phyloP scores from a whole-genome alignment of 1,284 basidiomycete genomes.

The Ustilago shanxiensis region DNA sequence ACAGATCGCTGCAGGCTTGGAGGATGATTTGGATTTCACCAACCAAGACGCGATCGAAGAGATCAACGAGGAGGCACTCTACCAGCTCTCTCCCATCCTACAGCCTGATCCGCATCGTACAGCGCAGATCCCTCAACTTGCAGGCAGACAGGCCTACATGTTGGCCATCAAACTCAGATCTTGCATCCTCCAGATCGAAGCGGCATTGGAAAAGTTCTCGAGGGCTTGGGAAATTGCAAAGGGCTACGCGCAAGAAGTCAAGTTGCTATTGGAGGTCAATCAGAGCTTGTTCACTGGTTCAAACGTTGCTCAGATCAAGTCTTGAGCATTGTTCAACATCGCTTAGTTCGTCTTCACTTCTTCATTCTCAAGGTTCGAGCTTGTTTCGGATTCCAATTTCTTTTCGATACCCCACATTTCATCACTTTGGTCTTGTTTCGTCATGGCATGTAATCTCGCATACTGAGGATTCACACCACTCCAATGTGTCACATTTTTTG shows the following conservation, averaged over 20 bases:
- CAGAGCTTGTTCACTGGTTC: conserved; percentile 35
- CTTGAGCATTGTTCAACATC: conserved; percentile 1
- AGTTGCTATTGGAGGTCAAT: conserved; percentile 46
- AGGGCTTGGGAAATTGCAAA: conserved; percentile 55
- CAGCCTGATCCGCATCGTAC: conserved; percentile 35
- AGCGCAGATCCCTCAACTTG: conserved; percentile 21
- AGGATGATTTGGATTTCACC: conserved; percentile 39
- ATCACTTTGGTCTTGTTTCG: background rate
- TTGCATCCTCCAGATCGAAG: conserved; percentile 48
- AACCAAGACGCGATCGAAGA: conserved; percentile 25
- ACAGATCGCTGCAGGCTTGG: conserved; percentile 41
- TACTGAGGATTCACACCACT: background rate
- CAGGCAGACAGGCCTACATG: conserved; percentile 32
- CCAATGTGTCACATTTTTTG: background rate
- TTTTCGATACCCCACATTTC: conserved; percentile 9
- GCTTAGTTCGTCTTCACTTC: background rate
- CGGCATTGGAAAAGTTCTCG: conserved; percentile 43
- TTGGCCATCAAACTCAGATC: conserved; percentile 37
- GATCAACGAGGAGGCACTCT: conserved; percentile 22
- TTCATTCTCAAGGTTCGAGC: background rate
- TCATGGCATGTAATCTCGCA: background rate
- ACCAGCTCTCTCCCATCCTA: conserved; percentile 41
- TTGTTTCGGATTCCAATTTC: background rate
- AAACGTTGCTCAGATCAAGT: conserved; percentile 17
- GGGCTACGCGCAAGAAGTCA: conserved; percentile 48